Evolutionary conservation across 2,329 filamentous ascomycete genomes (phyloP).

Genomic region (Aspergillus versicolor): DNA sequence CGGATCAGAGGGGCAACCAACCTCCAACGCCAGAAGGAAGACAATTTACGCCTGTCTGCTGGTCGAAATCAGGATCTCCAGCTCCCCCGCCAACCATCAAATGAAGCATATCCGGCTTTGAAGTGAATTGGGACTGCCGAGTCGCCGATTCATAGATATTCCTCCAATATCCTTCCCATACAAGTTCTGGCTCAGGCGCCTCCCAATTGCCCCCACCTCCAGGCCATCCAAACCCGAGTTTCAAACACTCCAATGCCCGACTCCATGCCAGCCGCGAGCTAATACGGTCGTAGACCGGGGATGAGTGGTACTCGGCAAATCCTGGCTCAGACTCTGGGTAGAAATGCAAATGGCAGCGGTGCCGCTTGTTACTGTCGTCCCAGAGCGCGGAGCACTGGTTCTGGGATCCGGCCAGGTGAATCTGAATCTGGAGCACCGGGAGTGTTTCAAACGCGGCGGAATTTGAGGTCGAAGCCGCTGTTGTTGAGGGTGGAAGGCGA

Average conservation of each 20-base stretch:
- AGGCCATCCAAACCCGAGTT: conserved; percentile 55
- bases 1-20: conserved; percentile 11
- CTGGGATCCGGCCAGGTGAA: conserved; percentile 55
- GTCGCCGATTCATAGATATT: conserved; percentile 12
- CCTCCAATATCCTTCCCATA: conserved; percentile 40
- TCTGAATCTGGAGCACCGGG: conserved; percentile 46
- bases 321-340: conserved; percentile 58
- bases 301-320: conserved; percentile 66
- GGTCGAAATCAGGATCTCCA: conserved; percentile 10
- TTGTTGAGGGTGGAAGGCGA: conserved; percentile 23
- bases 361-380: conserved; percentile 29
- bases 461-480: conserved; percentile 10
- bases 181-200: conserved; percentile 35
- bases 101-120: conserved; percentile 14
- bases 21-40: conserved; percentile 39
- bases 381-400: conserved; percentile 32
- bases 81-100: conserved; percentile 17
- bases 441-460: conserved; percentile 17
- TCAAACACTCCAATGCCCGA: conserved; percentile 57
- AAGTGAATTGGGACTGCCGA: neutral
- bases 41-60: conserved; percentile 32
- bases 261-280: conserved; percentile 65
- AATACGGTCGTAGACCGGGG: conserved; percentile 59
- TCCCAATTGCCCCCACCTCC: conserved; percentile 29
- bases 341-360: conserved; percentile 44